Conservation (phyloP, 2,329 filamentous ascomycete species). For the Clarireedia paspali region DNA sequence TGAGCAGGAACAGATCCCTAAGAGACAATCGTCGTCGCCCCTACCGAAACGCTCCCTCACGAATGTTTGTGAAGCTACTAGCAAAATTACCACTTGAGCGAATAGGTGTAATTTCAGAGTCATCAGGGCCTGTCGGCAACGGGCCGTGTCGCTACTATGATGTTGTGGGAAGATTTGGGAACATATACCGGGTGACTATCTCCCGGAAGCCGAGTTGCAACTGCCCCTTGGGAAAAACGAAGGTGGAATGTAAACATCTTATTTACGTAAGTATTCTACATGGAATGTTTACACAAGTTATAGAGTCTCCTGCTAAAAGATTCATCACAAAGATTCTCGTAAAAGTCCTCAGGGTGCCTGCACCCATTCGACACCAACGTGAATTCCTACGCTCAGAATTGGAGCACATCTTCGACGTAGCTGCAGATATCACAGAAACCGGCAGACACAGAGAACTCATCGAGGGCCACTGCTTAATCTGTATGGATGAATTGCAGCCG, state of each 20-base stretch:
- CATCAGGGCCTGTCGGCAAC: too few species aligned
- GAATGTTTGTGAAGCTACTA: too few species aligned
- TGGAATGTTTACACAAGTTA: background rate
- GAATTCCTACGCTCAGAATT: background rate
- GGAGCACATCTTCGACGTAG: background rate
- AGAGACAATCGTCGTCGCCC: too few species aligned
- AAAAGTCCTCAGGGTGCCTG: background rate
- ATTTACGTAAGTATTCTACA: slow-evolving; percentile 39
- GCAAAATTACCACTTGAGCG: too few species aligned
- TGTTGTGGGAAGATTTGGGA: slow-evolving; percentile 54
- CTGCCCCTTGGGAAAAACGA: slow-evolving; percentile 45
- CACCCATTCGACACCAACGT: too few species aligned
- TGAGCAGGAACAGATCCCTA: too few species aligned
- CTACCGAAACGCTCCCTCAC: too few species aligned
- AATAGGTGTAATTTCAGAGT: too few species aligned
- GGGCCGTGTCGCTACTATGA: slow-evolving; percentile 28
- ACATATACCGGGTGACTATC: slow-evolving; percentile 52
- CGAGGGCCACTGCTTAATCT: slow-evolving; percentile 55
- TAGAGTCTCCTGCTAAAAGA: too few species aligned
- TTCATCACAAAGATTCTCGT: background rate
- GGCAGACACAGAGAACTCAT: slow-evolving; percentile 44
- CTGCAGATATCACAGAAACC: background rate
- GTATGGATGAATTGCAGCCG: slow-evolving; percentile 47
- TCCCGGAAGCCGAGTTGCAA: slow-evolving; percentile 43
- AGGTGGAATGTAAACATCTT: slow-evolving; percentile 58